phyloP scores from a whole-genome alignment of 345 rosid genomes.

The Physaria fendleri region DNA sequence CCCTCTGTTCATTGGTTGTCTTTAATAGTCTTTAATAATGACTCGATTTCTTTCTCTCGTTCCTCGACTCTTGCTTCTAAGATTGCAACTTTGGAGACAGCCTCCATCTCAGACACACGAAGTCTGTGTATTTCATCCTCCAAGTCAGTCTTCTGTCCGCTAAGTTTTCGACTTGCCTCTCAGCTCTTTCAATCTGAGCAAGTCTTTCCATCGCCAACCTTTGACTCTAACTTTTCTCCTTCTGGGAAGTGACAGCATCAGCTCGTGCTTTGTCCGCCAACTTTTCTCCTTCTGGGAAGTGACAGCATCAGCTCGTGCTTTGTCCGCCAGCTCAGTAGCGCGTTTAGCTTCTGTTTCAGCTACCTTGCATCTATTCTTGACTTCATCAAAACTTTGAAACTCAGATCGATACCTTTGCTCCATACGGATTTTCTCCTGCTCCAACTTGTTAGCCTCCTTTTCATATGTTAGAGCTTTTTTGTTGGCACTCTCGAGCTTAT shows the following conservation, averaged over 20 bases:
- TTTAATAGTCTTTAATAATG: conserved; percentile 57
- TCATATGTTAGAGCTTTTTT: conserved; percentile 70
- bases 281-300: conserved; percentile 79
- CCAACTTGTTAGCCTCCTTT: conserved; percentile 65
- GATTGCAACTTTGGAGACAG: conserved; percentile 54
- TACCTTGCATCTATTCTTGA: conserved; percentile 64
- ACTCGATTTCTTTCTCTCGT: conserved; percentile 93
- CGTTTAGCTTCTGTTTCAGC: conserved; percentile 91
- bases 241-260: conserved; percentile 77
- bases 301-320: conserved; percentile 74
- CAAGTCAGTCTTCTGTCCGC: conserved; percentile 63
- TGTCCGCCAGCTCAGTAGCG: conserved; percentile 84
- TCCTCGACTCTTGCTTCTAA: conserved; percentile 89
- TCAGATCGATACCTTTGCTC: conserved; percentile 79
- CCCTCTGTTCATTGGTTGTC: conserved; percentile 71
- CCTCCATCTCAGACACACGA: conserved; percentile 62
- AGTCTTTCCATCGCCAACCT: conserved; percentile 84
- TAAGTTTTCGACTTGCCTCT: conserved; percentile 73
- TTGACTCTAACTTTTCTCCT: conserved; percentile 73
- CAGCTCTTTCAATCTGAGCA: conserved; percentile 72
- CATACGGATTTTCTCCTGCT: conserved; percentile 79
- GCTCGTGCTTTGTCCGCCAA: conserved; percentile 78
- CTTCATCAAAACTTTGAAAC: conserved; percentile 77
- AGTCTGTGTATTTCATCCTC: conserved; percentile 53
- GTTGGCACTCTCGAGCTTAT: conserved; percentile 62